A percentile compares a stretch with the other conserved stretches of the same genome.
phyloP scores from a whole-genome alignment of 2,329 filamentous ascomycete genomes.

The Rhexocercosporidium sp. region DNA sequence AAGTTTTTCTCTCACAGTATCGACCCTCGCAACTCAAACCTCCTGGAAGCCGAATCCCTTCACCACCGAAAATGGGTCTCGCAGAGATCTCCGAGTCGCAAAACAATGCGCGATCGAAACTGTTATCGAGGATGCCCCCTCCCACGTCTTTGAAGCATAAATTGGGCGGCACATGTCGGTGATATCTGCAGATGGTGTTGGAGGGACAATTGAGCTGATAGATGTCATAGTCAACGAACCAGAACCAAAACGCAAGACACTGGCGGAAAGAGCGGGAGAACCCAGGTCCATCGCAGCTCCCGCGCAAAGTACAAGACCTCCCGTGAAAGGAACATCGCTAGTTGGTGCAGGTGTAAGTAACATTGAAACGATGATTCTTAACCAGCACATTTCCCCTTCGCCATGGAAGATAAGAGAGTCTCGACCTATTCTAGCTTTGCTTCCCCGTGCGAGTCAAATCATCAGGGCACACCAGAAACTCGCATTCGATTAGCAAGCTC shows the following conservation, averaged over 20 bases:
- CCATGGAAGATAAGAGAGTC: slow-evolving; percentile 8
- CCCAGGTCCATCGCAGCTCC: slow-evolving; percentile 49
- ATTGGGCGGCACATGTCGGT: slow-evolving; percentile 29
- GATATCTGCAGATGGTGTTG: background rate
- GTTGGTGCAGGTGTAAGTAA: slow-evolving; percentile 35
- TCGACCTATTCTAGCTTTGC: background rate
- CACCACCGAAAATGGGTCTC: slow-evolving; percentile 46
- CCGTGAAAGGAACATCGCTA: slow-evolving; percentile 37
- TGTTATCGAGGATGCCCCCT: slow-evolving; percentile 48
- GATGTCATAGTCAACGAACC: slow-evolving; percentile 54
- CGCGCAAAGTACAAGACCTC: slow-evolving; percentile 48
- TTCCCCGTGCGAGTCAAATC: background rate
- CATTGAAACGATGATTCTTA: background rate
- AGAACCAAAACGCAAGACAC: slow-evolving; percentile 64
- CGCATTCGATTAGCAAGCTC: slow-evolving; percentile 2
- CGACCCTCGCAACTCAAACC: slow-evolving; percentile 38
- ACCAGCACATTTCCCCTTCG: background rate
- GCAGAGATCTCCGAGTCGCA: slow-evolving; percentile 66
- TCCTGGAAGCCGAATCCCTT: slow-evolving; percentile 35
- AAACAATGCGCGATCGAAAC: slow-evolving; percentile 58
- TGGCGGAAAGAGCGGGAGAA: slow-evolving; percentile 60
- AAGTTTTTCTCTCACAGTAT: slow-evolving; percentile 24
- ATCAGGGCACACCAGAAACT: background rate
- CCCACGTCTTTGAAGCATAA: slow-evolving; percentile 57
- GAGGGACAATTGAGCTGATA: slow-evolving; percentile 14